Base-by-base conservation (phyloP, 495 filamentous ascomycete genomes). In the Hamigera avellanea region DNA sequence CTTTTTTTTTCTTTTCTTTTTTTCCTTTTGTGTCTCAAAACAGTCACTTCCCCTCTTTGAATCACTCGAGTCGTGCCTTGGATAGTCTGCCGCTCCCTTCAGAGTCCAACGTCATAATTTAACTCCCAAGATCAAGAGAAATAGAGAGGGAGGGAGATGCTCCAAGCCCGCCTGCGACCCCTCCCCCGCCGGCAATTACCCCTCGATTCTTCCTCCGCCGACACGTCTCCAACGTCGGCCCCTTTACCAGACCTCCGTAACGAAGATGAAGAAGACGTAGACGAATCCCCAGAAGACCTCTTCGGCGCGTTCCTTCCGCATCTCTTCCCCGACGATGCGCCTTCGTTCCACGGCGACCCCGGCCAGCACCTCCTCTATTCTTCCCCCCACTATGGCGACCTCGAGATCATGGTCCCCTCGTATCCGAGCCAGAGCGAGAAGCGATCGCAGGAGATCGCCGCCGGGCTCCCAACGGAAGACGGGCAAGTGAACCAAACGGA, bases 301-400 rank as follows among this genome's bases (percentile, higher is more conserved):
- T 72, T 89, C 44, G 45, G 57, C 18, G 54, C 66, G 6, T 75
- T 80, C 4, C 66, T 88, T 2, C 70, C 73, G 36, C 59, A 80
- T 33, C 74, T 94, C 40, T 88, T 89, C 58, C 72, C 80, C 3
- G 83, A 93, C 45, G 79, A 86, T 52, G 57, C 78, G 15, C 73
- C 69, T 16, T 75, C 77, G 52, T 75, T 76, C 54, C 83, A 93
- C 52, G 85, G 86, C 45, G 76, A 88, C 48, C 69, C 75, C 1
- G 73, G 75, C 13, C 68, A 78, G 32, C 51, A 63, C 28, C 67
- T 93, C 4, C 53, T 78, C 33, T 93, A 93, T 58, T 62, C 62
- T 13, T 81, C 75, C 3, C 71, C 73, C 19, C 56, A 64, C 19
- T 76, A 74, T 49, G 71, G 72, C 14, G 54, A 64, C 15, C 54